Conservation (phyloP, 768 basidiomycete genomes). For the Naganishia onofrii region DNA sequence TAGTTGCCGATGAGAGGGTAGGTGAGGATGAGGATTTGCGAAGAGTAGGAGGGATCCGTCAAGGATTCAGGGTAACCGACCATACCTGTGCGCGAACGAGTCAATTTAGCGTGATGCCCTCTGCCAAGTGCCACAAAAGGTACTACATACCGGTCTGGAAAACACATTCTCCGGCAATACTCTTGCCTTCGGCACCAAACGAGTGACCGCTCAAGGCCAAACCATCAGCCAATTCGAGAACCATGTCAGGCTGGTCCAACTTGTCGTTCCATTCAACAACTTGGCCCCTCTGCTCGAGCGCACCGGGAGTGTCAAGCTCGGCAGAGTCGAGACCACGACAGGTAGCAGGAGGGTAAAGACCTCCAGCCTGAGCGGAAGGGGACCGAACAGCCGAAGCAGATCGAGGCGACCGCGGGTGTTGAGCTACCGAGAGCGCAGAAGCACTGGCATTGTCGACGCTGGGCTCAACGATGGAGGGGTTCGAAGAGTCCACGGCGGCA, state of each 20-base stretch:
- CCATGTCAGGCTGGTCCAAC: slow-evolving; percentile 53
- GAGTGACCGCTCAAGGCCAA: slow-evolving; percentile 81
- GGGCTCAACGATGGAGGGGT: slow-evolving; percentile 2
- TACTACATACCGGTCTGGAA: slow-evolving; percentile 94
- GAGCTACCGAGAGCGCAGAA: slow-evolving; percentile 11
- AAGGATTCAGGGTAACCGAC: slow-evolving; percentile 97
- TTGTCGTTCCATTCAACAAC: slow-evolving; percentile 39
- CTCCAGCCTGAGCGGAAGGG: slow-evolving; percentile 21
- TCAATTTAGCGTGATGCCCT: slow-evolving; percentile 34
- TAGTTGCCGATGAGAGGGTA: slow-evolving; percentile 98
- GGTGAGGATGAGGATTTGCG: slow-evolving; percentile 94
- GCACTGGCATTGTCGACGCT: neutral
- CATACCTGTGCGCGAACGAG: slow-evolving; percentile 68
- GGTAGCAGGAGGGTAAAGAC: slow-evolving; percentile 49
- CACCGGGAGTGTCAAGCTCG: slow-evolving; percentile 17
- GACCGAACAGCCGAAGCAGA: neutral
- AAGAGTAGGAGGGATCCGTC: slow-evolving; percentile 97
- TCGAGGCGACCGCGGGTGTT: slow-evolving; percentile 23
- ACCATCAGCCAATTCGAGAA: slow-evolving; percentile 87
- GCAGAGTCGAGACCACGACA: slow-evolving; percentile 44
- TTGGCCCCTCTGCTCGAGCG: slow-evolving; percentile 23
- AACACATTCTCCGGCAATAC: slow-evolving; percentile 94
- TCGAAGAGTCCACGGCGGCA: neutral
- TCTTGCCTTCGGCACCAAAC: slow-evolving; percentile 88
- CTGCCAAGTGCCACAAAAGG: neutral